These are phyloP conservation scores for Ziziphus jujuba DNA, from an alignment of 306 rosid genomes.

Conservation along the genomic window DNA sequence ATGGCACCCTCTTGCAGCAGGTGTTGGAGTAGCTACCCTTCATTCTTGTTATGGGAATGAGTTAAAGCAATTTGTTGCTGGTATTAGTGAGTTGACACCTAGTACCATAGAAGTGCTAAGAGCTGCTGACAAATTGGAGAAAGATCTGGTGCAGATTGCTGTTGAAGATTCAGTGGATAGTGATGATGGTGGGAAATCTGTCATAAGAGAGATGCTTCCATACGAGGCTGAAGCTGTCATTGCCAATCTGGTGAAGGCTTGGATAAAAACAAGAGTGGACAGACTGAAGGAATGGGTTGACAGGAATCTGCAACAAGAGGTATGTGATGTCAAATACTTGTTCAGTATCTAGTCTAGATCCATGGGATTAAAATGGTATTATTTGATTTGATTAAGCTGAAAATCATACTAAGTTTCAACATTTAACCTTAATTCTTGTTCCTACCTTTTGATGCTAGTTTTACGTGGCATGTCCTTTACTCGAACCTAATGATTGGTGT, in stretches of 20 bases:
- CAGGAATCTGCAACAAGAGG: conserved; percentile 84
- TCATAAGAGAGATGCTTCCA: conserved; percentile 95
- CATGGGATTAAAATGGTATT: neutral
- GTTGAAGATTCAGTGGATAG: conserved; percentile 89
- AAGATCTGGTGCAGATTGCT: conserved; percentile 93
- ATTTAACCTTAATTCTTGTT: too few species aligned
- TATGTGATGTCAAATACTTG: conserved; percentile 18
- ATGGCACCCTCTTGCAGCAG: conserved; percentile 89
- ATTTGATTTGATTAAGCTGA: conserved; percentile 2
- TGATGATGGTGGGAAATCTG: conserved; percentile 95
- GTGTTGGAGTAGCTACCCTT: conserved; percentile 82
- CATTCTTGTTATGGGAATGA: conserved; percentile 84
- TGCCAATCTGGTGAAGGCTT: conserved; percentile 63
- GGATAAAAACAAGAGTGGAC: conserved; percentile 84
- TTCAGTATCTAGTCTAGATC: neutral
- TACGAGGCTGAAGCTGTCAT: conserved; percentile 85
- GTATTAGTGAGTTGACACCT: conserved; percentile 72
- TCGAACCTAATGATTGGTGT: too few species aligned
- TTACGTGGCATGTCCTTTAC: too few species aligned
- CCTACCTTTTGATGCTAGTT: too few species aligned
- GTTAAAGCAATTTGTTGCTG: conserved; percentile 64
- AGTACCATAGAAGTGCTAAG: conserved; percentile 71
- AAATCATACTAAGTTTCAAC: neutral
- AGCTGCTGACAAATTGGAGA: conserved; percentile 94
- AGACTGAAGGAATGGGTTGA: conserved; percentile 83